Base-by-base conservation (phyloP, 1,139 yeast species). In the Blastobotrys elegans region DNA sequence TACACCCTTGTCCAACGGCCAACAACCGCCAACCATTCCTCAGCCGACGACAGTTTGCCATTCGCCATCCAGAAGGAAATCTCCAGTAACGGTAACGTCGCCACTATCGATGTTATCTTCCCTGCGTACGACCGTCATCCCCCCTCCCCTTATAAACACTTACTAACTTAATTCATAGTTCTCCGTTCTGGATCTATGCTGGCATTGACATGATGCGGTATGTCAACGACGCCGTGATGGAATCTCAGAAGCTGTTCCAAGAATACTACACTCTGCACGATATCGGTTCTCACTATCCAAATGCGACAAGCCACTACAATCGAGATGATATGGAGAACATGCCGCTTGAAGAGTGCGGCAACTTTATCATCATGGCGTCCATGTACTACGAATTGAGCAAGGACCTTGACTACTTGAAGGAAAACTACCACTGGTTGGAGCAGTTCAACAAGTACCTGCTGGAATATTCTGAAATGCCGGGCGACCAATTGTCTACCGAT, bases 401-500 rank as follows among this genome's bases (percentile, higher is more conserved):
- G 16, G 40, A 44, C 20, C 3, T 7, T 8, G 33, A 32, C 2
- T 44, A 40, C 29, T 30, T 43, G 20, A 30, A 32, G 13, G 38
- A 38, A 11, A 27, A 46, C 35, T 46, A 42, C 26, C 24, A 32
- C 17, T 35, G 16, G 20, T 38, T 46, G 37, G 26, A 22, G 22
- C 43, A 46, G 34, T 46, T 30, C 43, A 32, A 20, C 20, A 36
- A 33, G 10, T 41, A 42, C 20, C 22, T 46, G 26, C 11, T 42
- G 6, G 44, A 43, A 16, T 42, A 20, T 14, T 21, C 46, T 2
- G 26, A 16, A 3, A 33, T 20, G 10, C 49, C 51, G 2, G 44
- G 31, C n/a, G 17, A 38, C 14, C 51, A 46, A 39, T 21, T 49
- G 7, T 46, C 49, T 20, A 46, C 51, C 37, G 51, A 49, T 21